Conservation (phyloP, 768 basidiomycete genomes). For the Boletus reticuloceps region DNA sequence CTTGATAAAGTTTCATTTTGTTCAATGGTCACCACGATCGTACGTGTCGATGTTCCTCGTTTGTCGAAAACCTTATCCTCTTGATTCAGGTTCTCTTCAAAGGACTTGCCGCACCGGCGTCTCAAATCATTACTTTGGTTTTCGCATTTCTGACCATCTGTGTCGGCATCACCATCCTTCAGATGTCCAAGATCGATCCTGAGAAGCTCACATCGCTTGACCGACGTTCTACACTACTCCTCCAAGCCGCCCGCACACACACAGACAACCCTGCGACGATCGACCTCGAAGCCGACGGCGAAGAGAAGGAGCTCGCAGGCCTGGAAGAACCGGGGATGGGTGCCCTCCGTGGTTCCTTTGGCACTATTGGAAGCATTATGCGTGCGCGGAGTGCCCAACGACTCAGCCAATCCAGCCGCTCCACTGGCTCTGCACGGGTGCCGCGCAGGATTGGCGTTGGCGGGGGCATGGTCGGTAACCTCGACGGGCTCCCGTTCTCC, state of each 20-base stretch:
- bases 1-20: constrained; percentile 67
- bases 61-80: neutral
- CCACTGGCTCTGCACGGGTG: constrained; percentile 21
- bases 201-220: constrained; percentile 75
- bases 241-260: constrained; percentile 76
- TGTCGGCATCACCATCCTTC: constrained; percentile 90
- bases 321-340: constrained; percentile 93
- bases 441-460: constrained; percentile 23
- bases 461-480: constrained; percentile 29
- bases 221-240: constrained; percentile 82
- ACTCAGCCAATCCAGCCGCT: constrained; percentile 46
- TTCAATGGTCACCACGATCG: constrained; percentile 81
- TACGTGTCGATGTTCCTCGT: constrained; percentile 34
- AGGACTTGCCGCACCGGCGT: constrained; percentile 75
- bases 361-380: constrained; percentile 88
- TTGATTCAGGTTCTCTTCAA: constrained; percentile 75
- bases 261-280: constrained; percentile 50
- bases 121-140: constrained; percentile 85
- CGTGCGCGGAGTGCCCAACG: constrained; percentile 57
- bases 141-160: constrained; percentile 92
- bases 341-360: constrained; percentile 86
- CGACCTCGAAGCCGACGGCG: constrained; percentile 40
- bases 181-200: constrained; percentile 95
- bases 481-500: constrained; percentile 22
- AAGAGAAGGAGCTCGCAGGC: constrained; percentile 59